These are phyloP conservation scores for Hymenoscyphus repandus DNA, from an alignment of 2,329 filamentous ascomycete genomes.

Conservation along the genomic window DNA sequence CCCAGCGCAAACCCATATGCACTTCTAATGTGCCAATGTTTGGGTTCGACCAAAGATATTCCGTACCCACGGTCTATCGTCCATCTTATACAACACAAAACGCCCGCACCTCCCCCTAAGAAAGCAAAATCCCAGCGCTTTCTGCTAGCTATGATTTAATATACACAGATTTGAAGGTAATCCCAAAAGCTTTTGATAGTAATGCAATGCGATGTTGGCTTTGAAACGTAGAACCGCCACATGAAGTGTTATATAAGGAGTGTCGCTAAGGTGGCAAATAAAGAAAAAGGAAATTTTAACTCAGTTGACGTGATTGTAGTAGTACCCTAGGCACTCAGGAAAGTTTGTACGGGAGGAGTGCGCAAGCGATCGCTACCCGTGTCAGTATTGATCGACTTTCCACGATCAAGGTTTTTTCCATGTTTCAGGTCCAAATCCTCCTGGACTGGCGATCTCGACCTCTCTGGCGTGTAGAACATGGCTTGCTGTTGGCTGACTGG, in stretches of 20 bases:
- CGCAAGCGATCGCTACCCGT: constrained; percentile 1
- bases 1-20: background rate
- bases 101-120: background rate
- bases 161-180: constrained; percentile 6
- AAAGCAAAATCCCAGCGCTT: background rate
- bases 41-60: background rate
- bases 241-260: constrained; percentile 6
- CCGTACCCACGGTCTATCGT: background rate
- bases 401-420: background rate
- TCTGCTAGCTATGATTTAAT: constrained; percentile 5
- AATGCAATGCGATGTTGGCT: background rate
- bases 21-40: background rate
- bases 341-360: constrained; percentile 1
- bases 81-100: constrained; percentile 3
- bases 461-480: constrained; percentile 29
- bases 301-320: background rate
- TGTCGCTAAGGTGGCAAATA: constrained; percentile 9
- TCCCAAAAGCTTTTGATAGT: constrained; percentile 1
- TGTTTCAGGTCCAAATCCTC: constrained; percentile 5
- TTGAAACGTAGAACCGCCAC: background rate
- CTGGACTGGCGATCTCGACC: constrained; percentile 13
- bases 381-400: background rate
- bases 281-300: constrained; percentile 1
- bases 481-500: constrained; percentile 21
- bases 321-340: constrained; percentile 1